These are phyloP conservation scores for Neoconidiobolus thromboides DNA, from an alignment of 371 early-diverging fungal species.

Conservation along the genomic window DNA sequence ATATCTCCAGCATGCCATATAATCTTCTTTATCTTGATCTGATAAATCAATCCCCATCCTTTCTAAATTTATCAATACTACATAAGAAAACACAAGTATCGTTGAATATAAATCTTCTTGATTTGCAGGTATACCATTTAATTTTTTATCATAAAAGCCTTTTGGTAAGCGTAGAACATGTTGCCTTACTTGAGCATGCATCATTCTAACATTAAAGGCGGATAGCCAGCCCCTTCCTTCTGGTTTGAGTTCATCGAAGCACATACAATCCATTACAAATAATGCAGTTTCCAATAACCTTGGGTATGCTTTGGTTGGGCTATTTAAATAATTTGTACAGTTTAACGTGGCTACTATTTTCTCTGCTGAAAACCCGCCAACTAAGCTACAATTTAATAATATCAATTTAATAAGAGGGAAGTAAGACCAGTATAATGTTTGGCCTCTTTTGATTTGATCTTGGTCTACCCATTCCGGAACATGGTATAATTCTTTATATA, in stretches of 20 bases:
- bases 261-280: background rate
- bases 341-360: background rate
- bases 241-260: background rate
- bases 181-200: background rate
- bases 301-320: background rate
- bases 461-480: background rate
- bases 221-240: background rate
- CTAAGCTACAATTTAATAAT: background rate
- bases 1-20: background rate
- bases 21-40: background rate
- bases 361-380: background rate
- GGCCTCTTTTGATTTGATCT: background rate
- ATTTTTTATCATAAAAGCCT: background rate
- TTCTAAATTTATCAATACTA: background rate
- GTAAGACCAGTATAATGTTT: background rate
- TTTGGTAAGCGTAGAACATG: background rate
- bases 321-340: background rate
- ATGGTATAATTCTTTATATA: background rate
- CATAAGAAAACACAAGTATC: background rate
- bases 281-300: background rate
- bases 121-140: background rate
- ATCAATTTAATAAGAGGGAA: background rate
- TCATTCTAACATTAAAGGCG: background rate
- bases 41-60: background rate
- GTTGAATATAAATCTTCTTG: background rate